A percentile compares a stretch with the other conserved stretches of the same genome.
phyloP scores from a whole-genome alignment of 2,329 filamentous ascomycete genomes.

The Tolypocladium ovalisporum region DNA sequence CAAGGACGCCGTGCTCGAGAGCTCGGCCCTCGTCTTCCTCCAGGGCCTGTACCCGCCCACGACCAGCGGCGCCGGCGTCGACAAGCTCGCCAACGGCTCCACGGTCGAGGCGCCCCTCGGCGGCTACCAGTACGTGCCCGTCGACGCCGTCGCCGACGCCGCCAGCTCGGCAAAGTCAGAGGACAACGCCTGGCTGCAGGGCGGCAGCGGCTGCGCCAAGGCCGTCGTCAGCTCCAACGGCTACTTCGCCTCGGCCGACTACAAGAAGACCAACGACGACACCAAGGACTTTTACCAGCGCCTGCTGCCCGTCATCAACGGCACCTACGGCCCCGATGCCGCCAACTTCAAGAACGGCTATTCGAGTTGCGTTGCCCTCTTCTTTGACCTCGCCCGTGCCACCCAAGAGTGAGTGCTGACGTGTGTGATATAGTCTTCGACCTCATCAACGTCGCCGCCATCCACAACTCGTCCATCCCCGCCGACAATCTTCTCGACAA shows the following conservation, averaged over 20 bases:
- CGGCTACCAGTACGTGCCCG: conserved; percentile 76
- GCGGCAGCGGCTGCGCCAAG: conserved; percentile 43
- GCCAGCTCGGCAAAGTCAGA: conserved; percentile 45
- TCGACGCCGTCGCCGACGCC: conserved; percentile 48
- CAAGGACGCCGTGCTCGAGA: conserved; percentile 66
- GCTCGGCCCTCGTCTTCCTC: conserved; percentile 68
- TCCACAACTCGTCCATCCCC: conserved; percentile 51
- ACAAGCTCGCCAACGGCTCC: conserved; percentile 62
- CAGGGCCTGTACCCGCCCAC: conserved; percentile 77
- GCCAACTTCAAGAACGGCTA: conserved; percentile 51
- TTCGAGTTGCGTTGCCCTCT: conserved; percentile 39
- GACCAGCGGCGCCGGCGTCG: conserved; percentile 42
- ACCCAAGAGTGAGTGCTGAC: neutral
- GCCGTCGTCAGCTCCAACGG: conserved; percentile 43
- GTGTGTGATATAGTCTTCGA: conserved; percentile 36
- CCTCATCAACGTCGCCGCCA: conserved; percentile 46
- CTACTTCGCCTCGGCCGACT: conserved; percentile 39
- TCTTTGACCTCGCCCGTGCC: neutral
- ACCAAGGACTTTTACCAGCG: conserved; percentile 50
- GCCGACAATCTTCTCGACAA: conserved; percentile 47
- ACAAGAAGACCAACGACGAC: conserved; percentile 28
- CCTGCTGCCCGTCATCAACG: conserved; percentile 43
- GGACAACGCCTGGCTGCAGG: conserved; percentile 48
- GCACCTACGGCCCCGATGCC: conserved; percentile 32
- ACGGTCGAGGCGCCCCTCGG: conserved; percentile 55